Percentiles rank a stretch among this genome's conserved stretches.
These are phyloP conservation scores for Aspergillus sergii DNA, from an alignment of 2,329 filamentous ascomycete species.

Conservation along the genomic window DNA sequence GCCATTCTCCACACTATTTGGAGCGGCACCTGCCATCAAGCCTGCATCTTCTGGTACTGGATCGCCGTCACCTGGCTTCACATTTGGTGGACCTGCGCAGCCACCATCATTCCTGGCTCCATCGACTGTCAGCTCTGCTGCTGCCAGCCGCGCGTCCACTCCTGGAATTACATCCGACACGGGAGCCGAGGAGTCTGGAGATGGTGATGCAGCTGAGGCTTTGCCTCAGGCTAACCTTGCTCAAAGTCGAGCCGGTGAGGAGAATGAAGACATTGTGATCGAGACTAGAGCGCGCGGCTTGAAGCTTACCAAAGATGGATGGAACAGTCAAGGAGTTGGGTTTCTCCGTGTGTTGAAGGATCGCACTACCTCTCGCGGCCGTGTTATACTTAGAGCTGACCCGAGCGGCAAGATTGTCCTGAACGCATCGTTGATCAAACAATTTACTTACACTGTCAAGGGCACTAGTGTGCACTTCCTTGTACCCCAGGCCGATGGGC, in stretches of 20 bases:
- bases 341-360: slow-evolving; percentile 73
- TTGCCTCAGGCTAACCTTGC: slow-evolving; percentile 73
- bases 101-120: slow-evolving; percentile 29
- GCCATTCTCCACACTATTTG: slow-evolving; percentile 35
- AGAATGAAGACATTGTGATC: slow-evolving; percentile 70
- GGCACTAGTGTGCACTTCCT: slow-evolving; percentile 47
- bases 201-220: slow-evolving; percentile 59
- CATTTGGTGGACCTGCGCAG: slow-evolving; percentile 39
- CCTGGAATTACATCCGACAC: slow-evolving; percentile 50
- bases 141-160: slow-evolving; percentile 48
- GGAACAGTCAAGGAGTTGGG: slow-evolving; percentile 72
- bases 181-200: slow-evolving; percentile 42
- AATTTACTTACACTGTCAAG: slow-evolving; percentile 64
- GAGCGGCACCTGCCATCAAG: slow-evolving; percentile 21
- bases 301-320: slow-evolving; percentile 60
- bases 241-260: slow-evolving; percentile 67
- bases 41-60: slow-evolving; percentile 21
- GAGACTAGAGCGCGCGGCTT: slow-evolving; percentile 72
- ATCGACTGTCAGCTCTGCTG: slow-evolving; percentile 38
- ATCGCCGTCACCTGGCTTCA: slow-evolving; percentile 38
- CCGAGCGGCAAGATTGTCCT: slow-evolving; percentile 73
- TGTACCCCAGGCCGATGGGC: slow-evolving; percentile 59
- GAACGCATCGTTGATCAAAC: slow-evolving; percentile 67
- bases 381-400: slow-evolving; percentile 73
- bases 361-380: slow-evolving; percentile 66